Evolutionary conservation across 2,329 filamentous ascomycete species (phyloP), one percentile per base, ranked within the genome.

Genomic region (Stagonosporopsis rhizophila): DNA sequence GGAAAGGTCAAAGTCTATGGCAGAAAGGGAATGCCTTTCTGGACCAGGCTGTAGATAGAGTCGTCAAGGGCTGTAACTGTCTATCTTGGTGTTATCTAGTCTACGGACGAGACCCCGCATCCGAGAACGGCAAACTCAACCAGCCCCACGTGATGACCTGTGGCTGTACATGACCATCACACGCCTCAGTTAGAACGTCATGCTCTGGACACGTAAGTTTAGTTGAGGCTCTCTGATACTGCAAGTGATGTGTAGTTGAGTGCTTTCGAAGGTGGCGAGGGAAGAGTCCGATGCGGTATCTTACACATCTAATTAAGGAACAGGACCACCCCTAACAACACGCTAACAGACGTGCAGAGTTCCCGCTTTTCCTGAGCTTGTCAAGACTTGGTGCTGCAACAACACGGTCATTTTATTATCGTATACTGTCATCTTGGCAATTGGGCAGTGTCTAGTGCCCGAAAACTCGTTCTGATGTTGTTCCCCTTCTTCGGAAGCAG

Each of bases 71-170:
- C 22, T 37, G 38, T 23, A 49, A 20, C 41, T 19, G 38, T 25
- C 45, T 42, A 41, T 58, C 44, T 52, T 47, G 38, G 38, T 44
- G 42, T 44, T 57, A 47, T 52, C 47, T 37, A 37, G 38, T 42
- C 30, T 15, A 49, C 22, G 5, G 14, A 42, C 37, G 17, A 51
- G 17, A 52, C 55, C 49, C 49, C 55, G 50, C 49, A 40, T 58
- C 55, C 49, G 34, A 58, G 50, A 53, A 53, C 20, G 55, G 55
- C 44, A 58, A 53, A 30, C 34, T 19, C 49, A 27, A 45, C 50
- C 44, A 45, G 39, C n/a, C 27, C 35, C 54, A 57, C 48, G 44
- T 57, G 54, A 51, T 39, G 30, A 15, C 9, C 37, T 6, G 11
- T 25, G 30, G 35, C 30, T 6, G 30, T 42, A 15, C 19, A 34